Conservation (phyloP, 2,329 filamentous ascomycete genomes). For the Xylariales sp. region DNA sequence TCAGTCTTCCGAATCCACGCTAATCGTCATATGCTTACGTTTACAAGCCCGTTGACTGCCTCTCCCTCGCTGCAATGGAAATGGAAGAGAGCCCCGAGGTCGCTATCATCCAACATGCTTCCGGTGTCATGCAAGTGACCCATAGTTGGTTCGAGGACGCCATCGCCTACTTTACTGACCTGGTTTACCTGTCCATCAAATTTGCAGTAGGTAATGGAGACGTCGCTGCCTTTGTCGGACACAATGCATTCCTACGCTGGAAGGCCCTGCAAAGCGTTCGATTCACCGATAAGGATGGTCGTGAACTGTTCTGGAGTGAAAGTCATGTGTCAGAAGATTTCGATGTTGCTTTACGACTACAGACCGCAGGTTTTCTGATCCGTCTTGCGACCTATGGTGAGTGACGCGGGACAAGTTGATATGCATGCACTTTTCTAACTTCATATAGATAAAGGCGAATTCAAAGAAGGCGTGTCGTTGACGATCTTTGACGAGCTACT, state of each 20-base stretch:
- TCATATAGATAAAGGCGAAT: constrained; percentile 9
- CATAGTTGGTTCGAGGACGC: constrained; percentile 65
- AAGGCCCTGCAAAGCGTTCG: constrained; percentile 9
- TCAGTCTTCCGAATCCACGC: no score
- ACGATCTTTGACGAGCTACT: constrained; percentile 33
- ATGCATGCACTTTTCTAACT: no score
- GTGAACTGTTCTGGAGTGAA: background rate
- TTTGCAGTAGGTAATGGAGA: constrained; percentile 65
- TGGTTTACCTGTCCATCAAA: constrained; percentile 65
- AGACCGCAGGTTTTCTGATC: constrained; percentile 8
- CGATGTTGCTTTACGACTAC: constrained; percentile 6
- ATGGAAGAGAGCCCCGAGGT: constrained; percentile 63
- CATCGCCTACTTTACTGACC: constrained; percentile 70
- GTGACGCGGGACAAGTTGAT: no score
- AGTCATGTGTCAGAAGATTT: constrained; percentile 3
- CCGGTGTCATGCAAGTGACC: constrained; percentile 68
- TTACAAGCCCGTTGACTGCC: constrained; percentile 32
- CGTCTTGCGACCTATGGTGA: constrained; percentile 9
- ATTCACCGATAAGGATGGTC: constrained; percentile 6
- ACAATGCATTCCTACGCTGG: constrained; percentile 70
- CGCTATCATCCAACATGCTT: constrained; percentile 62
- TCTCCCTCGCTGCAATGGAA: constrained; percentile 62
- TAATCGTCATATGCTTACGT: no score
- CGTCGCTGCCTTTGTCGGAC: constrained; percentile 67
- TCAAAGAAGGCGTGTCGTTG: constrained; percentile 39